Evolutionary conservation across 352 stramenopile species (phyloP).

Genomic region (Peronospora belbahrii): DNA sequence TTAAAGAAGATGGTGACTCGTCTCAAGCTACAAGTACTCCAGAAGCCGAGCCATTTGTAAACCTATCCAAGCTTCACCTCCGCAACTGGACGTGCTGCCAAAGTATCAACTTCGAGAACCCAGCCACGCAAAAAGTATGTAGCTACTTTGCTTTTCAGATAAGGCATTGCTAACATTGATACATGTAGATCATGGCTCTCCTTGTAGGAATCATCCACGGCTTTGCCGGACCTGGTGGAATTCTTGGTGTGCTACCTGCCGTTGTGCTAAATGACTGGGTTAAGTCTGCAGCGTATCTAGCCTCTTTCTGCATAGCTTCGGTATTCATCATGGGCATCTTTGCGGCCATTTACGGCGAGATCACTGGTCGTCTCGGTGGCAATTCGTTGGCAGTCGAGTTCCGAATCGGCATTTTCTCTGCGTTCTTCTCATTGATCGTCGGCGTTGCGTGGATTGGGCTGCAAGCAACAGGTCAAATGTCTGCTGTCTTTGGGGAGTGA

Average conservation of each 20-base stretch:
- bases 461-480: conserved; percentile 56
- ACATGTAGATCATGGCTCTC: conserved; percentile 54
- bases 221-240: conserved; percentile 67
- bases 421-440: conserved; percentile 63
- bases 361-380: conserved; percentile 46
- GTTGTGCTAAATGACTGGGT: conserved; percentile 34
- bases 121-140: conserved; percentile 31
- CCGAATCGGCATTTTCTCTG: conserved; percentile 63
- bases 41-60: not conserved
- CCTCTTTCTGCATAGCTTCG: conserved; percentile 82
- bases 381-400: conserved; percentile 54
- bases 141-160: not conserved
- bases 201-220: conserved; percentile 85
- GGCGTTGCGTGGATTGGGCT: conserved; percentile 74
- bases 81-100: conserved; percentile 25
- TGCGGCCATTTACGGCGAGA: conserved; percentile 74
- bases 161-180: not conserved
- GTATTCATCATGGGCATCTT: conserved; percentile 89
- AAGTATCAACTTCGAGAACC: conserved; percentile 41
- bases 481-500: conserved; percentile 56
- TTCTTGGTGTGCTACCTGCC: conserved; percentile 81
- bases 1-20: conserved; percentile 9
- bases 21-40: conserved; percentile 2
- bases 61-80: conserved; percentile 9
- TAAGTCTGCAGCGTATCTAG: conserved; percentile 76